Conservation (phyloP, 331 rosid species). For the Saraca asoca region DNA sequence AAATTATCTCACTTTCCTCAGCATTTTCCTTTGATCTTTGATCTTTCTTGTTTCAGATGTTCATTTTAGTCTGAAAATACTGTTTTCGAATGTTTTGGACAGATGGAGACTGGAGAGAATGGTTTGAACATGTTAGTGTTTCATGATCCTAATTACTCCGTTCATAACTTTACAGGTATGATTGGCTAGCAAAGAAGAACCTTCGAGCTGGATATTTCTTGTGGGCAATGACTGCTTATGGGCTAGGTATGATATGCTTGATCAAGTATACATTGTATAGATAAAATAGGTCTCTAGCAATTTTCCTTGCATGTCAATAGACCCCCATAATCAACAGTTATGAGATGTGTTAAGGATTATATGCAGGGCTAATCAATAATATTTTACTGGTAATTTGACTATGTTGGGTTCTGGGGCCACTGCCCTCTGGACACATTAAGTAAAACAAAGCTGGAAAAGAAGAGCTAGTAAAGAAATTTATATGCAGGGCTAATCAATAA, state of each 20-base stretch:
- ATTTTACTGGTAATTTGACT: constrained; percentile 9
- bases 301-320: constrained; percentile 24
- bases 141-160: constrained; percentile 33
- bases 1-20: constrained; percentile 11
- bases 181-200: constrained; percentile 86
- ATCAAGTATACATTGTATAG: background rate
- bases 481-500: background rate
- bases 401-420: background rate
- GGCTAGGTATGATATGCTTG: constrained; percentile 70
- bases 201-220: constrained; percentile 83
- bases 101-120: constrained; percentile 7
- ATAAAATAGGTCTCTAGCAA: constrained; percentile 11
- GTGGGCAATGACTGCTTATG: constrained; percentile 98
- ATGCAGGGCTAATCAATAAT: background rate
- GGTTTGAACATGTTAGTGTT: constrained; percentile 13
- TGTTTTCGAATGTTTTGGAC: constrained; percentile 3
- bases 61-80: background rate
- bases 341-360: constrained; percentile 2
- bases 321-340: background rate
- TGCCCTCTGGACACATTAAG: background rate
- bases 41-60: background rate
- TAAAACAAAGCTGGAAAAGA: background rate
- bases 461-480: background rate
- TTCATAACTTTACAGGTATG: constrained; percentile 66
- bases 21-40: constrained; percentile 9